Base-by-base conservation (phyloP, 805 yeast species). In the Cyberlindnera nakhonratchasimensis region DNA sequence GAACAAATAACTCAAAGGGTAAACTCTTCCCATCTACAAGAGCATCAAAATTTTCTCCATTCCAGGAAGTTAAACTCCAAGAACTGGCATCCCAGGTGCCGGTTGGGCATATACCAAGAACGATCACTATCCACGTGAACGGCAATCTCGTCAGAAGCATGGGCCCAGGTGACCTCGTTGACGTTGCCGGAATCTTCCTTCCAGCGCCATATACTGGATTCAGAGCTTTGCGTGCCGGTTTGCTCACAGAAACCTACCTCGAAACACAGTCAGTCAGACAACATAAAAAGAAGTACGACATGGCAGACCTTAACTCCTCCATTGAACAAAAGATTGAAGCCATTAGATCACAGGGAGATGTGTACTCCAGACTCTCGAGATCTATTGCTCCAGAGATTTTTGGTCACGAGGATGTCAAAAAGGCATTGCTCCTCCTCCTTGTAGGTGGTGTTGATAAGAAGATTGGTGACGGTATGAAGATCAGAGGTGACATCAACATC, bases 301-400 rank as follows among this genome's bases (percentile, higher is more conserved):
- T 73, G 38, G 68, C 79, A 32, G 81, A 76, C 24, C 58, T 84
- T 36, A 78, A 82, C 25, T 67, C 72, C 1, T 82, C 74, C 22
- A 71, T 78, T 13, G 77, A 76, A 46, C 68, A 61, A 9, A 74
- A 77, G 48, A 80, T 93, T 40, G 65, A 69, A 24, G 66, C 64
- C 22, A 67, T 91, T 38, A 71, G 78, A 34, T 52, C 64, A 1
- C 70, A 74, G 29, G 95, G 93, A 20, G 80, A 82, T 48, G 77
- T 84, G 26, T 93, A 93, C 66, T 82, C 83, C 40, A 74, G 82
- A 48, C 69, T 93, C 46, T 86, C 99, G 10, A 71, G 74, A 54
- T 86, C 96, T 0, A 91, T 93, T 63, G 99, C 99, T 1, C 99
- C 99, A 0, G 99, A 93, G 68, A 93, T 93, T 59, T 93, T 73